Conservation (phyloP, 129 eudicot species). For the Flaveria trinervia region DNA sequence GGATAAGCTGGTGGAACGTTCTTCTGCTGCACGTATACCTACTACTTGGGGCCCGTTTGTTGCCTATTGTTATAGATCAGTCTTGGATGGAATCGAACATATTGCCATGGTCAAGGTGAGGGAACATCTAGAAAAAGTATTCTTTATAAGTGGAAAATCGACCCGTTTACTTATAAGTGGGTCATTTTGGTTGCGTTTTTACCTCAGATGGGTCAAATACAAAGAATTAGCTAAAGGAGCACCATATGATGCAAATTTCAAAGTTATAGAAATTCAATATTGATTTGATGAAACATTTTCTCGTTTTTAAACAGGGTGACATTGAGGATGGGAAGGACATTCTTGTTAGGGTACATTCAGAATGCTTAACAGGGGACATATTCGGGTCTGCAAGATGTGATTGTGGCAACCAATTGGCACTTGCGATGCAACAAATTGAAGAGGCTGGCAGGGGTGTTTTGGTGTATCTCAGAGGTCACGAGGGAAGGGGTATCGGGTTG, state of each 20-base stretch:
- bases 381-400: conserved; percentile 99
- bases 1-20: conserved; percentile 71
- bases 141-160: not conserved
- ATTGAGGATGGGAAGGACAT: conserved; percentile 54
- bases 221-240: not conserved
- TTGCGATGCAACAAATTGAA: conserved; percentile 72
- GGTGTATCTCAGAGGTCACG: conserved; percentile 70
- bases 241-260: not conserved
- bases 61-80: conserved; percentile 79
- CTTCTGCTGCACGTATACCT: conserved; percentile 93
- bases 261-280: not conserved
- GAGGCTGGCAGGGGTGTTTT: conserved; percentile 56
- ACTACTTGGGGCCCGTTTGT: conserved; percentile 93
- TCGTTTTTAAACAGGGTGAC: conserved; percentile 42
- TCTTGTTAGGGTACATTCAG: conserved; percentile 65
- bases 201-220: not conserved
- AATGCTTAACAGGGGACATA: conserved; percentile 93
- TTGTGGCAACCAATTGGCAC: conserved; percentile 83
- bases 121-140: conserved; percentile 9
- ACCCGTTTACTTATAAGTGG: not conserved
- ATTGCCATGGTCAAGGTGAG: conserved; percentile 98
- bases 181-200: not conserved
- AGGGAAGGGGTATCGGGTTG: conserved; percentile 96
- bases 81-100: conserved; percentile 91
- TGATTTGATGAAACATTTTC: not conserved